phyloP scores from a whole-genome alignment of 2,329 filamentous ascomycete species.

The Cercospora sp. region DNA sequence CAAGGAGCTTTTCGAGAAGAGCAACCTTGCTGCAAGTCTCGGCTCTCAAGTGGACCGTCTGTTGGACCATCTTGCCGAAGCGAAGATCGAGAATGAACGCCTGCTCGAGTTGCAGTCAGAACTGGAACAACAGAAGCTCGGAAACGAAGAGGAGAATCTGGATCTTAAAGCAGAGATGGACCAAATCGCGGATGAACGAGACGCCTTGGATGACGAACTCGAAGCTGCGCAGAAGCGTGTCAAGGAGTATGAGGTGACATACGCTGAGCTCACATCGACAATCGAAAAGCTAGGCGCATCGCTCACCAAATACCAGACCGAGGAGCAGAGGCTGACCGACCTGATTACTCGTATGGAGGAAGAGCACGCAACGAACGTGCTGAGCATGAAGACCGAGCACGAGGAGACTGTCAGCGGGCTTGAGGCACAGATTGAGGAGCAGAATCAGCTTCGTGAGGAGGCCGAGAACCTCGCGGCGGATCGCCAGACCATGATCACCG shows the following conservation, averaged over 20 bases:
- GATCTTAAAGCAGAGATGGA: slow-evolving; percentile 42
- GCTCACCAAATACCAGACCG: slow-evolving; percentile 43
- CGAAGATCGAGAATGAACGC: slow-evolving; percentile 39
- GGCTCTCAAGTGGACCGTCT: slow-evolving; percentile 41
- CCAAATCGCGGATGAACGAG: slow-evolving; percentile 35
- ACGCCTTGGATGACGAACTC: slow-evolving; percentile 30
- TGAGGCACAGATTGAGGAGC: slow-evolving; percentile 40
- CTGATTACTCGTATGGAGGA: slow-evolving; percentile 45
- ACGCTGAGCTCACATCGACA: slow-evolving; percentile 39
- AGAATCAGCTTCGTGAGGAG: slow-evolving; percentile 40
- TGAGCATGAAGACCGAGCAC: slow-evolving; percentile 44
- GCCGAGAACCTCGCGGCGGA: slow-evolving; percentile 44
- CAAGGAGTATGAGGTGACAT: slow-evolving; percentile 31
- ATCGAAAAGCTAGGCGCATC: slow-evolving; percentile 42
- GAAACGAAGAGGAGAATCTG: slow-evolving; percentile 33
- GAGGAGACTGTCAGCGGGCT: slow-evolving; percentile 40
- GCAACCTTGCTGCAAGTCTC: slow-evolving; percentile 36
- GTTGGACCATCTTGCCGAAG: slow-evolving; percentile 44
- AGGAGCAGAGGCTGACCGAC: slow-evolving; percentile 41
- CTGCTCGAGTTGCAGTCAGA: slow-evolving; percentile 42
- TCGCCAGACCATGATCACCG: slow-evolving; percentile 43
- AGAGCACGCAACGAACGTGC: slow-evolving; percentile 41
- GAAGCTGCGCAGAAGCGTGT: slow-evolving; percentile 29
- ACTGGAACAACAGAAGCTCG: slow-evolving; percentile 43
- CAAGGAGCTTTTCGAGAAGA: slow-evolving; percentile 40